Percentiles rank a stretch among this genome's conserved stretches.
Evolutionary conservation across 1,284 basidiomycete species (phyloP).

Genomic region (Malassezia nana): DNA sequence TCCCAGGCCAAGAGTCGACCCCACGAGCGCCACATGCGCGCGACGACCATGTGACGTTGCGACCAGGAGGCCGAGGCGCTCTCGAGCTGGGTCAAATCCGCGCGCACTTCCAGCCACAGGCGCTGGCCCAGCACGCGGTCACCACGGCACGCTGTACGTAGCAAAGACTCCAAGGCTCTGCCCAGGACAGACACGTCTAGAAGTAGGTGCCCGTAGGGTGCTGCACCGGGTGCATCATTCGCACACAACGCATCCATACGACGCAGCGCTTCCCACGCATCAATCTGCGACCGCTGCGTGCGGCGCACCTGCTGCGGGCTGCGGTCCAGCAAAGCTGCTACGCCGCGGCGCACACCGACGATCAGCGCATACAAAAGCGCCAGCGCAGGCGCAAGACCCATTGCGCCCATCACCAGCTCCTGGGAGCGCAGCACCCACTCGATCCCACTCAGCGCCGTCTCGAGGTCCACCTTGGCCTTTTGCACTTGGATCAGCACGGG

Average conservation of each 20-base stretch:
- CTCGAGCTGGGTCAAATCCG: slow-evolving; percentile 76
- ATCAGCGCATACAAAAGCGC: slow-evolving; percentile 60
- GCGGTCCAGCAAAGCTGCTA: slow-evolving; percentile 15
- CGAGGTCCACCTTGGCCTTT: slow-evolving; percentile 92
- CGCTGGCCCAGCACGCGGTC: slow-evolving; percentile 45
- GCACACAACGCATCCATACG: slow-evolving; percentile 40
- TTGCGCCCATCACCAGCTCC: slow-evolving; percentile 91
- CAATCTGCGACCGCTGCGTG: slow-evolving; percentile 3
- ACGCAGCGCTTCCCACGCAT: slow-evolving; percentile 20
- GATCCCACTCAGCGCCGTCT: slow-evolving; percentile 71
- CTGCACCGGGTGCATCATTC: not conserved
- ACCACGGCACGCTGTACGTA: slow-evolving; percentile 20
- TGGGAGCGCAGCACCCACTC: slow-evolving; percentile 89
- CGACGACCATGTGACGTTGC: slow-evolving; percentile 54
- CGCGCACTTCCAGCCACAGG: slow-evolving; percentile 65
- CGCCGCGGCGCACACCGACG: slow-evolving; percentile 46
- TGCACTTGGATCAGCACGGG: slow-evolving; percentile 86
- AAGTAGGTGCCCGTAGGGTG: slow-evolving; percentile 62
- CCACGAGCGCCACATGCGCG: slow-evolving; percentile 87
- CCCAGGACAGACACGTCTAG: slow-evolving; percentile 63
- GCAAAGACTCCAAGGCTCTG: slow-evolving; percentile 48
- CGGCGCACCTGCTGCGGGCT: not conserved
- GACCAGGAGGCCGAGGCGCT: slow-evolving; percentile 13
- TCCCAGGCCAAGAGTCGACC: slow-evolving; percentile 13
- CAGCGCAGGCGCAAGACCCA: slow-evolving; percentile 84